Evolutionary conservation across 2,329 filamentous ascomycete genomes (phyloP).

Genomic region (Colletotrichum tanaceti): DNA sequence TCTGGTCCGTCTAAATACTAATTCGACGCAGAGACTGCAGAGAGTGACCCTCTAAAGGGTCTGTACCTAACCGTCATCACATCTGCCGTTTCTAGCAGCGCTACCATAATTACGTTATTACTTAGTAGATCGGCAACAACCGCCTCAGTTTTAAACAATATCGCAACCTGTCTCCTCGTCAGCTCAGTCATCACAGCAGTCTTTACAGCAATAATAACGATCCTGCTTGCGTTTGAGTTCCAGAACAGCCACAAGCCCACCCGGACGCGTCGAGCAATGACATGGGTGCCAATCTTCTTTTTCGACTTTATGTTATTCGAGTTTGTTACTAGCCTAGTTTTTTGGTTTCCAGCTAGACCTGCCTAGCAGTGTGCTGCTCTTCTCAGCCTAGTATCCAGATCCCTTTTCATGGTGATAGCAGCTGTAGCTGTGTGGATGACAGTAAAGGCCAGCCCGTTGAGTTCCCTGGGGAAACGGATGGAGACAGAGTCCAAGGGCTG

Average conservation of each 20-base stretch:
- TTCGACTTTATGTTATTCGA: too few relatives aligned
- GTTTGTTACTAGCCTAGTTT: too few relatives aligned
- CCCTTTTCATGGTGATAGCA: too few relatives aligned
- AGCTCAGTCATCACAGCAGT: background rate
- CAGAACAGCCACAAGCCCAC: background rate
- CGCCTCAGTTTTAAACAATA: background rate
- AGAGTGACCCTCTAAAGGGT: background rate
- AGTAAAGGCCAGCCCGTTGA: too few relatives aligned
- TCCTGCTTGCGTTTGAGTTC: background rate
- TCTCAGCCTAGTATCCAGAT: too few relatives aligned
- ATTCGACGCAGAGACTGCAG: background rate
- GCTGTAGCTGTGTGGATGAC: too few relatives aligned
- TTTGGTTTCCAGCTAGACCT: too few relatives aligned
- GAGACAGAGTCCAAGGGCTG: too few relatives aligned
- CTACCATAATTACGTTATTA: background rate
- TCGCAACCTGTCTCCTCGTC: background rate
- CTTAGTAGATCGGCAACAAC: background rate
- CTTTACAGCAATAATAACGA: background rate
- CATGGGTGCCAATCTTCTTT: too few relatives aligned
- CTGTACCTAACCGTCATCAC: background rate
- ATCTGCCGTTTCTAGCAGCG: constrained; percentile 5
- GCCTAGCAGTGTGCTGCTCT: too few relatives aligned
- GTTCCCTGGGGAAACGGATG: too few relatives aligned
- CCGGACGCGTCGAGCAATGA: background rate
- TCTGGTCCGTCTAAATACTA: background rate